A percentile compares a stretch with the other conserved stretches of the same genome.
Evolutionary conservation across 2,329 filamentous ascomycete genomes (phyloP).

Genomic region (Leptosphaerulina australis): DNA sequence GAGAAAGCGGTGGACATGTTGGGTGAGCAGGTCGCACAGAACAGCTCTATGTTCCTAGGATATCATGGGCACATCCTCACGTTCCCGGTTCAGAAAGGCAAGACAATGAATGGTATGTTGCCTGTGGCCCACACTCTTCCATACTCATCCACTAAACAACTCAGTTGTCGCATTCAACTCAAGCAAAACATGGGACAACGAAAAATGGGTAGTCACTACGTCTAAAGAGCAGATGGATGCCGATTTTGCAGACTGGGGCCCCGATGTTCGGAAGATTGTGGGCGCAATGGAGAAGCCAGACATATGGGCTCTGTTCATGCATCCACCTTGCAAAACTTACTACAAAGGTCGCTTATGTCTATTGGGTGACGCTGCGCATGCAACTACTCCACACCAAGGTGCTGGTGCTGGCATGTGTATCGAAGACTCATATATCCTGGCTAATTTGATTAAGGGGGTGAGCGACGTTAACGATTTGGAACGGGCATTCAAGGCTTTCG

Average conservation of each 20-base stretch:
- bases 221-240: slow-evolving; percentile 43
- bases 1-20: slow-evolving; percentile 57
- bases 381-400: slow-evolving; percentile 61
- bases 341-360: slow-evolving; percentile 54
- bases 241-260: slow-evolving; percentile 40
- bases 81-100: slow-evolving; percentile 65
- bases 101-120: slow-evolving; percentile 61
- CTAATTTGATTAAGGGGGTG: slow-evolving; percentile 38
- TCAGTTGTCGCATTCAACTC: slow-evolving; percentile 46
- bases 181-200: slow-evolving; percentile 40
- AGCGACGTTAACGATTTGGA: slow-evolving; percentile 38
- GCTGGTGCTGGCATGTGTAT: slow-evolving; percentile 63
- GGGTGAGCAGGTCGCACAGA: slow-evolving; percentile 58
- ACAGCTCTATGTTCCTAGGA: slow-evolving; percentile 64
- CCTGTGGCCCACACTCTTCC: no score
- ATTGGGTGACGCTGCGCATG: slow-evolving; percentile 64
- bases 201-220: slow-evolving; percentile 43
- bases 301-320: slow-evolving; percentile 64
- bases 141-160: slow-evolving; percentile 10
- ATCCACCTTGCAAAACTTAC: slow-evolving; percentile 56
- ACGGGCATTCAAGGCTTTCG: slow-evolving; percentile 41
- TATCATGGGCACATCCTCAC: slow-evolving; percentile 65
- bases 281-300: slow-evolving; percentile 57
- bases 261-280: slow-evolving; percentile 39
- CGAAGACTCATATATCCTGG: slow-evolving; percentile 57